These are phyloP conservation scores for Backusella sp. DNA, from an alignment of 192 early-diverging fungal species.

Conservation along the genomic window DNA sequence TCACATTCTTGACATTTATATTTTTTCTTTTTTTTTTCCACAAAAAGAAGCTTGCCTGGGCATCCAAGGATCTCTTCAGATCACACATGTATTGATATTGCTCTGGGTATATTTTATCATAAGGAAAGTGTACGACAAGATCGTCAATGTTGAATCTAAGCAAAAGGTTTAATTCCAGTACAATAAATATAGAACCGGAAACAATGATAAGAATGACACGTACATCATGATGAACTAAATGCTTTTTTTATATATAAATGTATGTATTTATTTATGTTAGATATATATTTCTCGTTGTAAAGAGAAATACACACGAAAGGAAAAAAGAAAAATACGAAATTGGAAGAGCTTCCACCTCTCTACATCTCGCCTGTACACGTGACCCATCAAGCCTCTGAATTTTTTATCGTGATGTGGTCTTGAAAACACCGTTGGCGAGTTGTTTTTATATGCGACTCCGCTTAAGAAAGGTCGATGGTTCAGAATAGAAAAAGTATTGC, in stretches of 20 bases:
- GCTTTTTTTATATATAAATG: background rate
- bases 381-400: too few species aligned
- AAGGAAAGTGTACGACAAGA: slow-evolving; percentile 95
- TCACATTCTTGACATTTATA: background rate
- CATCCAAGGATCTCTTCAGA: slow-evolving; percentile 91
- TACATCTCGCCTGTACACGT: too few species aligned
- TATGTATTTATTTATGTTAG: background rate
- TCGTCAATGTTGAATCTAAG: slow-evolving; percentile 77
- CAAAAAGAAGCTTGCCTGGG: slow-evolving; percentile 50
- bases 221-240: slow-evolving; percentile 10
- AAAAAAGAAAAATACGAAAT: background rate
- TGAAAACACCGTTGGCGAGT: too few species aligned
- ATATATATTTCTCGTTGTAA: background rate
- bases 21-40: too few species aligned
- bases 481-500: too few species aligned
- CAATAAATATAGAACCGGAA: background rate
- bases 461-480: too few species aligned
- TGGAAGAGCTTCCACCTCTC: background rate
- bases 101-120: slow-evolving; percentile 99
- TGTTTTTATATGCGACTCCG: too few species aligned
- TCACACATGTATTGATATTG: slow-evolving; percentile 99
- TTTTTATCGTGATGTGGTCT: too few species aligned
- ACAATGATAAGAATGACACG: background rate
- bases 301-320: background rate
- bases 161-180: background rate